A percentile compares a stretch with the other conserved stretches of the same genome.
phyloP scores from a whole-genome alignment of 2,329 filamentous ascomycete genomes.

The Fusarium bulbicola region DNA sequence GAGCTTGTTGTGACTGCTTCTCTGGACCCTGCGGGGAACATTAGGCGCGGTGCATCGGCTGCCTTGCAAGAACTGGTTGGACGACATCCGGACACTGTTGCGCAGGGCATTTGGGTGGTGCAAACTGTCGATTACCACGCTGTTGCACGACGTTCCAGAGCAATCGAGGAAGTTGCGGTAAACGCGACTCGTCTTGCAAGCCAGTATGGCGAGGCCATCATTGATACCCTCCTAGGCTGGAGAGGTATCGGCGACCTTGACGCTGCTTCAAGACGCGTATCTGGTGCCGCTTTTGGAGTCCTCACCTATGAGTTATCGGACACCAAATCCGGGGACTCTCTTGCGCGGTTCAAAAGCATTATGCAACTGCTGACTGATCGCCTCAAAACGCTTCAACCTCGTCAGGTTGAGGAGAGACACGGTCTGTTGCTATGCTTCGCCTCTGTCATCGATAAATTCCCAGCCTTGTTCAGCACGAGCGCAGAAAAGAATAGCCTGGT shows the following conservation, averaged over 20 bases:
- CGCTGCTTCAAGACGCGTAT: conserved; percentile 74
- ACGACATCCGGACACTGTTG: conserved; percentile 85
- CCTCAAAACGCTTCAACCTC: conserved; percentile 55
- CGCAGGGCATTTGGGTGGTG: conserved; percentile 83
- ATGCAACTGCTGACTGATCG: conserved; percentile 55
- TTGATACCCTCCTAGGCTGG: conserved; percentile 81
- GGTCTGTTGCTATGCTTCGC: conserved; percentile 72
- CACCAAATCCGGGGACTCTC: conserved; percentile 16
- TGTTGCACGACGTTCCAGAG: conserved; percentile 85
- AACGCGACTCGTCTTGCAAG: conserved; percentile 72
- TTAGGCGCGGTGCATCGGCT: conserved; percentile 89
- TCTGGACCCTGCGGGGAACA: conserved; percentile 91
- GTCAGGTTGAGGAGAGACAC: conserved; percentile 76
- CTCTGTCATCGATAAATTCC: conserved; percentile 61
- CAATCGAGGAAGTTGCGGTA: conserved; percentile 79
- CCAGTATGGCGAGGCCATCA: conserved; percentile 75
- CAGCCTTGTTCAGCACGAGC: conserved; percentile 41
- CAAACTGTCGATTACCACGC: conserved; percentile 93
- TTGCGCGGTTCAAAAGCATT: conserved; percentile 45
- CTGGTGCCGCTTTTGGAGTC: conserved; percentile 74
- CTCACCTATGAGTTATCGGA: conserved; percentile 57
- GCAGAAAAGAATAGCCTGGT: conserved; percentile 29
- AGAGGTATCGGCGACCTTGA: conserved; percentile 87
- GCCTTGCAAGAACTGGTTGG: conserved; percentile 94
- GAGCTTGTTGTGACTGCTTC: conserved; percentile 85